Evolutionary conservation across 2,329 filamentous ascomycete species (phyloP), one percentile per base, ranked within the genome.

Genomic region (Teratosphaeria destructans): DNA sequence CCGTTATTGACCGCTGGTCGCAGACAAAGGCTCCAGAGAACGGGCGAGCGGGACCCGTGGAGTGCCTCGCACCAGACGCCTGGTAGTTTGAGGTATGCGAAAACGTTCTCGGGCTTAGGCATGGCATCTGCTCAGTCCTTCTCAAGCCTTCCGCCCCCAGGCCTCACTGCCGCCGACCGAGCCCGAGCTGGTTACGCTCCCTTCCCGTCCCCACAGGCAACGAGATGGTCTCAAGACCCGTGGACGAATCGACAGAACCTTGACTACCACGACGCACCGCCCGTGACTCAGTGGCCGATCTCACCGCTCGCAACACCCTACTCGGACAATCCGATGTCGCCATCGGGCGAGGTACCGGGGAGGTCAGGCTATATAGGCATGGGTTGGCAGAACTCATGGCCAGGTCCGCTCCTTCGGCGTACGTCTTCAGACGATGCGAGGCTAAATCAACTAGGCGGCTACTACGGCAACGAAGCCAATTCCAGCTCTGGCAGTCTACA

Each of bases 341-440:
- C 62, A 35, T 61, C 61, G 52, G 62, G 61, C 60, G 62, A 67
- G 53, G 62, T 63, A 54, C 64, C 62, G 54, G 58, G 65, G 57
- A 61, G 64, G 61, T 62, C 63, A 56, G 65, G 64, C 54, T 67
- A 67, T 62, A 58, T 62, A 56, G 62, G 66, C 62, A 58, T 62
- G 55, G 62, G 60, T 32, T 70, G 64, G 58, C 62, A 64, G 11
- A 60, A 61, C 55, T 61, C 65, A 52, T 71, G 66, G 65, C 61
- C 65, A 34, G 64, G 62, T 52, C 65, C 64, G 53, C 55, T 61
- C 52, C 62, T 70, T 14, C 67, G 66, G 39, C 67, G 68, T 37
- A 68, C 64, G 35, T 68, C 68, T n/a, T 69, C 68, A 27, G 67
- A 70, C 52, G 65, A 67, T 52, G 62, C 65, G 29, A 60, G 66